Conservation (phyloP, 2,329 filamentous ascomycete genomes). For the Colletotrichum eremochloae region DNA sequence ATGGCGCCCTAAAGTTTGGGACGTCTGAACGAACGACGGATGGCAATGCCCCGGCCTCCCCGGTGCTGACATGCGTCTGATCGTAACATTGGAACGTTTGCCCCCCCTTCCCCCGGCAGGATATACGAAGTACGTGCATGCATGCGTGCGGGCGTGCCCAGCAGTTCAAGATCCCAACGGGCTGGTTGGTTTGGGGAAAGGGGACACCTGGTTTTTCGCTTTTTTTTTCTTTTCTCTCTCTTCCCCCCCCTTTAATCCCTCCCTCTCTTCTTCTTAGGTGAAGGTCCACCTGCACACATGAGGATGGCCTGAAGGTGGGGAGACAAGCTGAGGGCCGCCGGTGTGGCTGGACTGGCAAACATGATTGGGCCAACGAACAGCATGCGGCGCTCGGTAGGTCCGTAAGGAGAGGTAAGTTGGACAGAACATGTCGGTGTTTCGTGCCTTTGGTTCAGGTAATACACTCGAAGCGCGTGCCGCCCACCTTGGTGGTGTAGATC, state of each 20-base stretch:
- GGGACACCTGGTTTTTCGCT: not conserved
- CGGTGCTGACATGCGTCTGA: not conserved
- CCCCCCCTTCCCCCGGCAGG: not conserved
- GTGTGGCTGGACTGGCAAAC: not conserved
- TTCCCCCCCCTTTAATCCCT: no score
- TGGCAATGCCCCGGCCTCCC: not conserved
- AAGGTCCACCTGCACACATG: not conserved
- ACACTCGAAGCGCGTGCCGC: not conserved
- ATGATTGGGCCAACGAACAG: not conserved
- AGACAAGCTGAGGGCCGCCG: not conserved
- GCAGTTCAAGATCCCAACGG: not conserved
- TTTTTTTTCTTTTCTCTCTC: not conserved
- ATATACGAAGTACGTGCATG: not conserved
- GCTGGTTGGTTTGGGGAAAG: not conserved
- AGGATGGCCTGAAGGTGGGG: not conserved
- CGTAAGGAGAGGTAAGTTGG: not conserved
- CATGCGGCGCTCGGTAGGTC: not conserved
- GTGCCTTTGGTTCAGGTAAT: not conserved
- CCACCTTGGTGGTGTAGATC: not conserved
- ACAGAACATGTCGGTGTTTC: not conserved
- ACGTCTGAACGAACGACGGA: no score
- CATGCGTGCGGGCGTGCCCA: not conserved
- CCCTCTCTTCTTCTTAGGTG: not conserved
- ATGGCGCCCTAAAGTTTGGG: not conserved
- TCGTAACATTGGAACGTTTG: not conserved